Evolutionary conservation across 768 basidiomycete species (phyloP), one percentile per base, ranked within the genome.

Genomic region (Rhizopogon roseolus): DNA sequence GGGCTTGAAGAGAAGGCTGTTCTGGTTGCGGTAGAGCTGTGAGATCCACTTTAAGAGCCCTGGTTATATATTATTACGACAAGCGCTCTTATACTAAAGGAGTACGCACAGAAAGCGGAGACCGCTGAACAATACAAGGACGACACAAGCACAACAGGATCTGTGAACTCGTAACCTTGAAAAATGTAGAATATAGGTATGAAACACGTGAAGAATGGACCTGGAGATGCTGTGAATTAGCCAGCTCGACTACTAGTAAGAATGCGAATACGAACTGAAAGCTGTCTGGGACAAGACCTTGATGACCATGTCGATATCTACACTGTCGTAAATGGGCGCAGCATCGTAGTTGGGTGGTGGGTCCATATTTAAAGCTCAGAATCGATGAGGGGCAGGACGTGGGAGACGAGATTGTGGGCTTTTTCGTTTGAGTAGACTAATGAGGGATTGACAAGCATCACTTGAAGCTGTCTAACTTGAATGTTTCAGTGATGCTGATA

Each of bases 121-220:
- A 93, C 70, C 3, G 70, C 62, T n/a, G 75, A 71, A 65, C 77
- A 84, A 67, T 89, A 93, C 16, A 69, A 57, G 5, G 73, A 68
- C 2, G 85, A 75, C 49, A 67, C 60, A 32, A 85, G 52, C 45
- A 94, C 74, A 6, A 75, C 68, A 6, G 77, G 74, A 59, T 85
- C 78, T 39, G 73, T 71, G 61, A 74, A 63, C 34, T 75, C 76
- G 39, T 74, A 74, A 2, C 85, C 84, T 61, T 90, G 88, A 60
- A 90, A 89, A 53, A 84, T 69, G 64, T 84, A 86, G 66, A 93
- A 89, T 22, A 91, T 63, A 2, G 92, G 90, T 55, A 95, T 73
- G 56, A 93, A 85, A 68, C 79, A 79, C 9, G 87, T 74, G 72
- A 96, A 95, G 75, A 92, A 88, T 16, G 93, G 92, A 58, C 89